Percentiles rank a stretch among this genome's conserved stretches.
Evolutionary conservation across 371 early-diverging fungal genomes (phyloP).

Genomic region (Smittium culicis): DNA sequence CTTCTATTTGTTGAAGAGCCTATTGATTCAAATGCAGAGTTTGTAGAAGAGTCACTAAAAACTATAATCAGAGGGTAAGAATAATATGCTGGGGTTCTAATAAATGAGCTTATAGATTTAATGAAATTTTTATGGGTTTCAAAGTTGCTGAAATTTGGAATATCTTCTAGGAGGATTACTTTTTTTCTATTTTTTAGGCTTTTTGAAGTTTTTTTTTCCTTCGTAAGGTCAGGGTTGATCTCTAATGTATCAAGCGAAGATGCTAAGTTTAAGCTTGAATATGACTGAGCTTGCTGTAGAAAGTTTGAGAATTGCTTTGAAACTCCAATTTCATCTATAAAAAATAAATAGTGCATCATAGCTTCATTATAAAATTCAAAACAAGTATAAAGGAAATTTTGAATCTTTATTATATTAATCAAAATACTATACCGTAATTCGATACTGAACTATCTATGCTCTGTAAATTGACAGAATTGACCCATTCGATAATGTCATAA

Average conservation of each 20-base stretch:
- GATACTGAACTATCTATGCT: too few species aligned
- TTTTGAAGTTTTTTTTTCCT: not conserved
- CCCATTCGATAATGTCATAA: slow-evolving; percentile 52
- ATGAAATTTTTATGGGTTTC: not conserved
- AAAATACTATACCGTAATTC: too few species aligned
- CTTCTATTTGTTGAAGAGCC: not conserved
- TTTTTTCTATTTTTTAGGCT: not conserved
- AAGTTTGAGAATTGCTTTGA: slow-evolving; percentile 11
- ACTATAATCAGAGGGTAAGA: slow-evolving; percentile 10
- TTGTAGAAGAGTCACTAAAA: slow-evolving; percentile 4
- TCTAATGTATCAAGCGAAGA: too few species aligned
- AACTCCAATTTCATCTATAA: not conserved
- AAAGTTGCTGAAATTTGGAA: slow-evolving; percentile 10
- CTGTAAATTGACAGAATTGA: slow-evolving; percentile 40
- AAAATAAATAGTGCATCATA: not conserved
- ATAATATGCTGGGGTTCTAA: not conserved
- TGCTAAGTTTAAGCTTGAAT: slow-evolving; percentile 9
- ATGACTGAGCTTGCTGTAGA: not conserved
- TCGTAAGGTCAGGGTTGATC: too few species aligned
- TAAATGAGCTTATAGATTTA: not conserved
- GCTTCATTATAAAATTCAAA: too few species aligned
- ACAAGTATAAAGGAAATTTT: too few species aligned
- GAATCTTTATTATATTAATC: too few species aligned
- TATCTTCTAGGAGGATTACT: slow-evolving; percentile 11
- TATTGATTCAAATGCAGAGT: not conserved